These are phyloP conservation scores for Suhomyces xylopsoci DNA, from an alignment of 805 yeast genomes.

Conservation along the genomic window DNA sequence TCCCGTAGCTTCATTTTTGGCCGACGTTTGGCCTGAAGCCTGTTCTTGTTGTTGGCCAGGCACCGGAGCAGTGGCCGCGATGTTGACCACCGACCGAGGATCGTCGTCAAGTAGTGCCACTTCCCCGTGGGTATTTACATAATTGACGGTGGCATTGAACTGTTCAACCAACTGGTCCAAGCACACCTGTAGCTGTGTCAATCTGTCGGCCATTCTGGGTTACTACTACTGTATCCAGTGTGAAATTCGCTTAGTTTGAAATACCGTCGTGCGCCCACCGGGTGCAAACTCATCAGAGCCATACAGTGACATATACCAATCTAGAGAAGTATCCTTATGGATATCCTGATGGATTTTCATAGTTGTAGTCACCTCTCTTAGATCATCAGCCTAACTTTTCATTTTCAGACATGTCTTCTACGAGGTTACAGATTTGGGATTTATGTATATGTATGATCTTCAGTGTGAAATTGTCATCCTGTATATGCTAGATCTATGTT, in stretches of 20 bases:
- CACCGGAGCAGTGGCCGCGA: slow-evolving; percentile 54
- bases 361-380: no score
- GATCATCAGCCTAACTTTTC: no score
- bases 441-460: no score
- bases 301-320: no score
- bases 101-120: slow-evolving; percentile 50
- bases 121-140: slow-evolving; percentile 47
- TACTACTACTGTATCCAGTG: no score
- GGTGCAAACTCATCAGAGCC: not conserved
- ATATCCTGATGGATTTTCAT: no score
- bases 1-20: not conserved
- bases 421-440: no score
- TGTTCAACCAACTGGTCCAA: slow-evolving; percentile 80
- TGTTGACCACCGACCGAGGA: slow-evolving; percentile 65
- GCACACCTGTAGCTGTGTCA: slow-evolving; percentile 87
- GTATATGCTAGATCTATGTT: no score
- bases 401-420: no score
- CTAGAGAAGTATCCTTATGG: no score
- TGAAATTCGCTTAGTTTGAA: not conserved
- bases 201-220: slow-evolving; percentile 66
- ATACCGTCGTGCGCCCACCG: not conserved
- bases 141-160: slow-evolving; percentile 73
- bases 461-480: no score
- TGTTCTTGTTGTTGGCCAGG: slow-evolving; percentile 31
- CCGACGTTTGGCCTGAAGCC: slow-evolving; percentile 5